phyloP scores from a whole-genome alignment of 1,284 basidiomycete genomes.

The Entoloma clypeatum region DNA sequence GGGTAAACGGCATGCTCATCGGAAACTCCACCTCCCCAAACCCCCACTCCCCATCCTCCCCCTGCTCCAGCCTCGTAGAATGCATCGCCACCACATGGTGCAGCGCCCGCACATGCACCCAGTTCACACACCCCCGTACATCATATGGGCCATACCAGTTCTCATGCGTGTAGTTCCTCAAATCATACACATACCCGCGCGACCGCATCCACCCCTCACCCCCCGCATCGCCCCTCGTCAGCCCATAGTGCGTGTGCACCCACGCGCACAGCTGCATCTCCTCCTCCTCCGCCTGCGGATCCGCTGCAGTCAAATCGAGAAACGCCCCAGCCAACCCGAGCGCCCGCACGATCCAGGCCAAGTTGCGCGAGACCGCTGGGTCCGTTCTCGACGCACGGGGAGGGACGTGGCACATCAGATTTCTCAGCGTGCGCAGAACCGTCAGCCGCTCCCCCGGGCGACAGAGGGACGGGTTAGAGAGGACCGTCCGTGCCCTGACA shows the following conservation, averaged over 20 bases:
- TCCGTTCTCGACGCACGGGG: constrained; percentile 29
- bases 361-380: constrained; percentile 46
- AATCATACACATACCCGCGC: constrained; percentile 56
- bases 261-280: constrained; percentile 42
- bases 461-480: constrained; percentile 31
- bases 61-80: constrained; percentile 38
- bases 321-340: constrained; percentile 43
- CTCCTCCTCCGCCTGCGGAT: constrained; percentile 29
- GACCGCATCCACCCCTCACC: constrained; percentile 33
- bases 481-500: constrained; percentile 44
- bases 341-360: constrained; percentile 46
- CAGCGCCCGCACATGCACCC: constrained; percentile 56
- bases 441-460: constrained; percentile 38
- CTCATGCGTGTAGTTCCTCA: constrained; percentile 48
- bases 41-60: constrained; percentile 29
- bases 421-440: constrained; percentile 45
- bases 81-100: constrained; percentile 55
- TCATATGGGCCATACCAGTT: constrained; percentile 59
- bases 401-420: constrained; percentile 40
- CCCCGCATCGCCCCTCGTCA: constrained; percentile 42
- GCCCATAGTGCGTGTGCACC: constrained; percentile 53
- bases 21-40: constrained; percentile 43
- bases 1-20: constrained; percentile 52
- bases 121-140: constrained; percentile 48
- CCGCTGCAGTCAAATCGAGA: constrained; percentile 34